A percentile compares a stretch with the other conserved stretches of the same genome.
These are phyloP conservation scores for Helenozyma baotianmanensis DNA, from an alignment of 805 yeast species.

Conservation along the genomic window DNA sequence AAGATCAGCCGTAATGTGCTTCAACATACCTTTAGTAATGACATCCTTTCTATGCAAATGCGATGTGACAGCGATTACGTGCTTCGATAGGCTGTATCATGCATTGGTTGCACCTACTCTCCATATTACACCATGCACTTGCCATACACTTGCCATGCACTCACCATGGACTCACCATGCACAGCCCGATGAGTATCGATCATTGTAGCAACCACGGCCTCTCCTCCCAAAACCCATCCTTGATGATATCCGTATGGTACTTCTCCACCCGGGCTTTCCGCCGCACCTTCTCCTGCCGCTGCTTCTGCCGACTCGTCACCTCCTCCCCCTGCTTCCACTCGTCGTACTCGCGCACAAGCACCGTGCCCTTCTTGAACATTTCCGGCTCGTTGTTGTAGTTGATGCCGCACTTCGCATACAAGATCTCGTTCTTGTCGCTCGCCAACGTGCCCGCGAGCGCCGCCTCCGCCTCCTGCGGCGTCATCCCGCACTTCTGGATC, in stretches of 20 bases:
- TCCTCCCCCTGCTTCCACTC: slow-evolving; percentile 13
- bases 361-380: slow-evolving; percentile 80
- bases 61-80: too few relatives aligned
- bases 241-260: slow-evolving; percentile 59
- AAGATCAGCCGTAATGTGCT: too few relatives aligned
- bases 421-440: slow-evolving; percentile 82
- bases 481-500: slow-evolving; percentile 62
- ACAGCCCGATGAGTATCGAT: not conserved
- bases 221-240: slow-evolving; percentile 57
- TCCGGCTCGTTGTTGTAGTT: slow-evolving; percentile 91
- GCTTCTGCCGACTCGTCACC: slow-evolving; percentile 42
- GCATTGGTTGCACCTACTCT: too few relatives aligned
- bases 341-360: slow-evolving; percentile 48
- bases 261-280: slow-evolving; percentile 42
- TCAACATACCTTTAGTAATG: too few relatives aligned
- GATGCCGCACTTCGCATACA: slow-evolving; percentile 71
- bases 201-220: slow-evolving; percentile 31
- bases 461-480: slow-evolving; percentile 78
- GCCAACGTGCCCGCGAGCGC: slow-evolving; percentile 72
- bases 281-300: slow-evolving; percentile 44
- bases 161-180: too few relatives aligned
- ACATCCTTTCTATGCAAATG: too few relatives aligned
- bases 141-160: too few relatives aligned
- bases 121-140: too few relatives aligned
- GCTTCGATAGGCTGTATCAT: too few relatives aligned